phyloP scores from a whole-genome alignment of 2,329 filamentous ascomycete species.

The Exophiala mesophila region DNA sequence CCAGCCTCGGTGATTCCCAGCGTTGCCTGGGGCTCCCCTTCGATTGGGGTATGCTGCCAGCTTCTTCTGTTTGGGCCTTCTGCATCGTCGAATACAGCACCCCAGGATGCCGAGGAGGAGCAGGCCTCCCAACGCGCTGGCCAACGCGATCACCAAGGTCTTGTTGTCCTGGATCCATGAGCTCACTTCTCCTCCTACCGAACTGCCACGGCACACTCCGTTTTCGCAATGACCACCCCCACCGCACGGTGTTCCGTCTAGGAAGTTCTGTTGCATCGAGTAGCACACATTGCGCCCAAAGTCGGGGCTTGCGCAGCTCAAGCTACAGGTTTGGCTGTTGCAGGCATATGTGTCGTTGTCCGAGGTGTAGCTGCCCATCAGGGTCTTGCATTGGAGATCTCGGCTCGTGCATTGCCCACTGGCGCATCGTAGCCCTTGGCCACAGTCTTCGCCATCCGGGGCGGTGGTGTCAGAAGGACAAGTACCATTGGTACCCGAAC shows the following conservation, averaged over 20 bases:
- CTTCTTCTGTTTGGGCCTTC: slow-evolving; percentile 30
- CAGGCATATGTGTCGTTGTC: slow-evolving; percentile 79
- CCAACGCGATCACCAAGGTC: slow-evolving; percentile 75
- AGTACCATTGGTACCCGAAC: slow-evolving; percentile 63
- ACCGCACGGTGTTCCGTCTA: slow-evolving; percentile 82
- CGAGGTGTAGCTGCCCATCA: slow-evolving; percentile 70
- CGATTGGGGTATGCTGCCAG: slow-evolving; percentile 3
- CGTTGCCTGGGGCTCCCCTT: neutral
- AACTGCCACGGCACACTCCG: slow-evolving; percentile 69
- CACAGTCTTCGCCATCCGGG: slow-evolving; percentile 68
- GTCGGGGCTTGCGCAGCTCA: slow-evolving; percentile 69
- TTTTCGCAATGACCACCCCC: slow-evolving; percentile 75
- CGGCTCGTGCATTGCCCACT: slow-evolving; percentile 93
- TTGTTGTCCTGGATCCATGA: slow-evolving; percentile 75
- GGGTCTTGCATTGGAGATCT: slow-evolving; percentile 78
- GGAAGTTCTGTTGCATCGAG: slow-evolving; percentile 79
- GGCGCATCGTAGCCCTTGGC: slow-evolving; percentile 69
- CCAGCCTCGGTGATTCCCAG: slow-evolving; percentile 15
- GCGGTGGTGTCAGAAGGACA: slow-evolving; percentile 71
- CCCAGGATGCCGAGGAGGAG: slow-evolving; percentile 63
- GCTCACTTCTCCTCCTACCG: slow-evolving; percentile 63
- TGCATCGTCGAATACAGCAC: slow-evolving; percentile 60
- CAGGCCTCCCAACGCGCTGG: slow-evolving; percentile 65
- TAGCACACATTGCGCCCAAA: slow-evolving; percentile 65
- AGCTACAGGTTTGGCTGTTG: slow-evolving; percentile 63